These are phyloP conservation scores for Ceratocystis variospora DNA, from an alignment of 2,329 filamentous ascomycete species.

Conservation along the genomic window DNA sequence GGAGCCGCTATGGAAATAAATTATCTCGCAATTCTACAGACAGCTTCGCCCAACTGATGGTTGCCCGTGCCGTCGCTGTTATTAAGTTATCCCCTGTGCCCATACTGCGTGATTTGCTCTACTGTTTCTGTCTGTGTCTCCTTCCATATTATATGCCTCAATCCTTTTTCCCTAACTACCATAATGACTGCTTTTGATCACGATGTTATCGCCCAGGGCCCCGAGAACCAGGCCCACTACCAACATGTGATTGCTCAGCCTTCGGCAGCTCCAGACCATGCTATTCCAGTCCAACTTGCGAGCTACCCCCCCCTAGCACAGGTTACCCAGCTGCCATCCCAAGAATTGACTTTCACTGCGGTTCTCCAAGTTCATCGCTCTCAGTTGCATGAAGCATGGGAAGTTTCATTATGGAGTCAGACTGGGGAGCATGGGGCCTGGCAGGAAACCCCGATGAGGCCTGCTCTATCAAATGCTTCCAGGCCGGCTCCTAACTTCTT, in stretches of 20 bases:
- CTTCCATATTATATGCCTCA: background rate
- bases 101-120: slow-evolving; percentile 5
- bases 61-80: background rate
- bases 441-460: slow-evolving; percentile 35
- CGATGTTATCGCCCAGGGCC: slow-evolving; percentile 13
- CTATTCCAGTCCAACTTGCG: slow-evolving; percentile 9
- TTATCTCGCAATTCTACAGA: background rate
- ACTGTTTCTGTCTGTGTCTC: background rate
- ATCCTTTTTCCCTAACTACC: background rate
- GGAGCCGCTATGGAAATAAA: background rate
- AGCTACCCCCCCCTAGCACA: slow-evolving; percentile 63
- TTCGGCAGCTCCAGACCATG: background rate
- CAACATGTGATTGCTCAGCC: slow-evolving; percentile 11
- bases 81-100: background rate
- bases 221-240: slow-evolving; percentile 11
- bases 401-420: slow-evolving; percentile 56
- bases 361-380: slow-evolving; percentile 51
- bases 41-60: background rate
- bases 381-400: slow-evolving; percentile 46
- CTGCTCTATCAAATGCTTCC: slow-evolving; percentile 15
- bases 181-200: slow-evolving; percentile 4
- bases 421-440: slow-evolving; percentile 41
- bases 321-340: slow-evolving; percentile 44
- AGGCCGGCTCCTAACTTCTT: background rate
- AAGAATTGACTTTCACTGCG: slow-evolving; percentile 47